A percentile compares a stretch with the other conserved stretches of the same genome.
phyloP scores from a whole-genome alignment of 2,329 filamentous ascomycete genomes.

The Erysiphe pulchra region DNA sequence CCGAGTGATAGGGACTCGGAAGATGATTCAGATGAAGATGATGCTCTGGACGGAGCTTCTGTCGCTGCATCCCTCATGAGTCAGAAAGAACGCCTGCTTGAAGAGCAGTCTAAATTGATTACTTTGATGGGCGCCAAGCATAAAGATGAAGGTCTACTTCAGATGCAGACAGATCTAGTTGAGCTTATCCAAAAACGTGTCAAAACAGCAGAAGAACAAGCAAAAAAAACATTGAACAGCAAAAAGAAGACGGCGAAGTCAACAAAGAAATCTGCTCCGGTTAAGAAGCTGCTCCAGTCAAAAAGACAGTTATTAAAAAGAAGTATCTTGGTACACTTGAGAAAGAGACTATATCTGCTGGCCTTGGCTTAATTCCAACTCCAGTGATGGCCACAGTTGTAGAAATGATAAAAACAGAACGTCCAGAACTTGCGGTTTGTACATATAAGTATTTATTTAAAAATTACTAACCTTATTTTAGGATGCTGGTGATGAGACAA shows the following conservation, averaged over 20 bases:
- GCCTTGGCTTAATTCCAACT: slow-evolving; percentile 58
- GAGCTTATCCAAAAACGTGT: slow-evolving; percentile 32
- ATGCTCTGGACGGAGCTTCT: slow-evolving; percentile 24
- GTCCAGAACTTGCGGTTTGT: slow-evolving; percentile 40
- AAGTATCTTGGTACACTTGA: slow-evolving; percentile 49
- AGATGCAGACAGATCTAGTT: slow-evolving; percentile 26
- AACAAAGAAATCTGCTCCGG: slow-evolving; percentile 14
- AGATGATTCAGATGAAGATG: slow-evolving; percentile 36
- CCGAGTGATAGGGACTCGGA: slow-evolving; percentile 47
- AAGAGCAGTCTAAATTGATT: slow-evolving; percentile 33
- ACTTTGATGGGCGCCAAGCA: slow-evolving; percentile 23
- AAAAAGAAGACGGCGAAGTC: slow-evolving; percentile 25
- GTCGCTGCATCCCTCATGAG: slow-evolving; percentile 17
- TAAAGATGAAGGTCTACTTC: slow-evolving; percentile 22
- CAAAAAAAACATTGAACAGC: slow-evolving; percentile 18
- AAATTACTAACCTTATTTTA: slow-evolving; percentile 11
- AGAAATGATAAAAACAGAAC: slow-evolving; percentile 67
- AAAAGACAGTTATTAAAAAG: slow-evolving; percentile 12
- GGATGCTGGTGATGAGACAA: slow-evolving; percentile 24
- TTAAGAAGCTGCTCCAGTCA: slow-evolving; percentile 16
- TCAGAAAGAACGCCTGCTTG: slow-evolving; percentile 24
- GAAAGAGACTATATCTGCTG: slow-evolving; percentile 75
- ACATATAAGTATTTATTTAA: not conserved
- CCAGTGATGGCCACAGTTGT: slow-evolving; percentile 59
- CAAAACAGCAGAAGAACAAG: slow-evolving; percentile 22